A percentile compares a stretch with the other conserved stretches of the same genome.
phyloP scores from a whole-genome alignment of 2,329 filamentous ascomycete genomes.

The Diaporthe citriasiana region DNA sequence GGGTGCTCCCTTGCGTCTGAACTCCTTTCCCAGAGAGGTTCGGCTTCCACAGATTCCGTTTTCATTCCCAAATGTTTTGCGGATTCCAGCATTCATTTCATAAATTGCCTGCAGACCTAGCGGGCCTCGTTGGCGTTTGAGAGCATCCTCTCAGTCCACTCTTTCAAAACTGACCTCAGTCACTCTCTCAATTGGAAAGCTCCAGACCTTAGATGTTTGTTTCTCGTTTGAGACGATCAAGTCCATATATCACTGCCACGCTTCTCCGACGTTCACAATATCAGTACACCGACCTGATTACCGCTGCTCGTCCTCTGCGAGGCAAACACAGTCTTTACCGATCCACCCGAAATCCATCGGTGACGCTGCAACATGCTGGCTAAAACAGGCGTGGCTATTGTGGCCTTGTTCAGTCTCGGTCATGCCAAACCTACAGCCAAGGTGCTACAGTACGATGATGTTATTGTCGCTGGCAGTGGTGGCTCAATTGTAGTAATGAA shows the following conservation, averaged over 20 bases:
- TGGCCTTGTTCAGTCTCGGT: constrained; percentile 23
- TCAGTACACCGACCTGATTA: background rate
- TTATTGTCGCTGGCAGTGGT: constrained; percentile 46
- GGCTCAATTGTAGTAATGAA: constrained; percentile 48
- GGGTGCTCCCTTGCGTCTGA: background rate
- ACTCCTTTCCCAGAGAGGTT: background rate
- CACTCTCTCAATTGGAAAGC: background rate
- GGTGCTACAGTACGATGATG: constrained; percentile 44
- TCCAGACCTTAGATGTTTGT: background rate
- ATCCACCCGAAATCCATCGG: background rate
- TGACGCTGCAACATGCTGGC: background rate
- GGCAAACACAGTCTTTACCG: background rate
- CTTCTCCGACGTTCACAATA: background rate
- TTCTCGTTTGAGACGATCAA: background rate
- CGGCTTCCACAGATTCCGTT: background rate
- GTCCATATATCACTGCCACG: too few species aligned
- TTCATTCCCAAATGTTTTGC: background rate
- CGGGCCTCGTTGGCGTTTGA: background rate
- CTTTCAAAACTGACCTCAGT: constrained; percentile 7
- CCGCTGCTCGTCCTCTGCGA: background rate
- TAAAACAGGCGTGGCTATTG: background rate
- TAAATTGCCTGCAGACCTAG: too few species aligned
- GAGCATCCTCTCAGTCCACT: background rate
- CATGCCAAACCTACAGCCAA: constrained; percentile 22
- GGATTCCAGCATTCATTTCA: too few species aligned